Base-by-base conservation (phyloP, 768 basidiomycete species). In the Pleurotus eryngii region DNA sequence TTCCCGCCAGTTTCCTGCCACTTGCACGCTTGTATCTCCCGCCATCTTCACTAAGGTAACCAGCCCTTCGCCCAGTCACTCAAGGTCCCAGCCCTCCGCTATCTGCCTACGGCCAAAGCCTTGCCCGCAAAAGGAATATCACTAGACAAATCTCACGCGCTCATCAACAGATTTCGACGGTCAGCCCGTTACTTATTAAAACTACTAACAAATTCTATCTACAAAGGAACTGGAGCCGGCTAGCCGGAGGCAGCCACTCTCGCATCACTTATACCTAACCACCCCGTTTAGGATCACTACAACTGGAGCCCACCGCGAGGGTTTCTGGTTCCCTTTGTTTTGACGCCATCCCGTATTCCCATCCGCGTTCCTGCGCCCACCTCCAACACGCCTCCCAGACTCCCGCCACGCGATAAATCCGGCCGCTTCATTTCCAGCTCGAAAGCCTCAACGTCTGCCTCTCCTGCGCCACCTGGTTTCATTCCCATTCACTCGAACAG, bases 281-380 rank as follows among this genome's bases (percentile, higher is more conserved):
- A n/a, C 20, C 30, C 30, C 30, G 3, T 1, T 8, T 30, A 30
- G 30, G 30, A 43, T n/a, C 42, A 43, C 18, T 37, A 50, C 49
- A 50, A 27, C 49, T 50, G 49, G 49, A 50, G 49, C 49, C 49
- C 49, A 50, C 49, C 49, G 49, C 27, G 49, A 50, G 49, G 49
- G 49, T 20, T 24, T 50, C 22, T n/a, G 17, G 24, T 43, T 48
- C 38, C 49, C 27, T 50, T n/a, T 27, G 26, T 27, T 50, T 50
- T 50, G 30, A 30, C 30, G 7, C 20, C 26, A 48, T 26, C 49
- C 14, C 20, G 49, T 30, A n/a, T 50, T 8, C 49, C 20, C 14
- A n/a, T n/a, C 18, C 30, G 49, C 49, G 49, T 37, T 1, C 27
- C 30, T 6, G 27, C 49, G 27, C 11, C 20, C 27, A 8, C 22